phyloP scores from a whole-genome alignment of 176 grass and related monocot genomes.

The Olyra latifolia region DNA sequence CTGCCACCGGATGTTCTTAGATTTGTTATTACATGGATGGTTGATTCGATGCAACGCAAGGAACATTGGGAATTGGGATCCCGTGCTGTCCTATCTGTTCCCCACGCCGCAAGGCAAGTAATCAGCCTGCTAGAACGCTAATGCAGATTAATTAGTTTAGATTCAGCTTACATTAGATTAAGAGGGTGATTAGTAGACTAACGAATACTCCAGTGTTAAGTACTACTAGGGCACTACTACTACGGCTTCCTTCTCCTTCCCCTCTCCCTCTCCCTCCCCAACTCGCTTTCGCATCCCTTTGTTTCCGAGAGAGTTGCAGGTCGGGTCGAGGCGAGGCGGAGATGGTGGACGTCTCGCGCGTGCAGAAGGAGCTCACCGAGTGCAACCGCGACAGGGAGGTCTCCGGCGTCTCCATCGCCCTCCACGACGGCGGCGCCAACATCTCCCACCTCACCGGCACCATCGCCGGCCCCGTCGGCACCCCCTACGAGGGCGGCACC shows the following conservation, averaged over 20 bases:
- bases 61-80: too few relatives aligned
- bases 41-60: too few relatives aligned
- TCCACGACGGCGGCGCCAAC: constrained; percentile 72
- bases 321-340: background rate
- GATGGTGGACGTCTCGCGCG: constrained; percentile 92
- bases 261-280: background rate
- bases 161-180: too few relatives aligned
- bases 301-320: background rate
- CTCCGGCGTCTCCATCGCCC: constrained; percentile 82
- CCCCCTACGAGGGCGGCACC: constrained; percentile 91
- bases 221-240: background rate
- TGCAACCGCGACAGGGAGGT: constrained; percentile 77
- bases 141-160: too few relatives aligned
- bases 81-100: too few relatives aligned
- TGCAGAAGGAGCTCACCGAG: constrained; percentile 97
- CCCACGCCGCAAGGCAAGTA: too few relatives aligned
- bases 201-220: background rate
- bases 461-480: constrained; percentile 73
- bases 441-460: constrained; percentile 85
- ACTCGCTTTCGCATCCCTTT: background rate
- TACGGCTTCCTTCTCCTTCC: background rate
- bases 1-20: too few relatives aligned
- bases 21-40: too few relatives aligned
- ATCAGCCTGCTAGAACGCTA: too few relatives aligned
- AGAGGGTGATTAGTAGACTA: background rate